These are phyloP conservation scores for Fusarium xyrophilum DNA, from an alignment of 2,329 filamentous ascomycete species.

Conservation along the genomic window DNA sequence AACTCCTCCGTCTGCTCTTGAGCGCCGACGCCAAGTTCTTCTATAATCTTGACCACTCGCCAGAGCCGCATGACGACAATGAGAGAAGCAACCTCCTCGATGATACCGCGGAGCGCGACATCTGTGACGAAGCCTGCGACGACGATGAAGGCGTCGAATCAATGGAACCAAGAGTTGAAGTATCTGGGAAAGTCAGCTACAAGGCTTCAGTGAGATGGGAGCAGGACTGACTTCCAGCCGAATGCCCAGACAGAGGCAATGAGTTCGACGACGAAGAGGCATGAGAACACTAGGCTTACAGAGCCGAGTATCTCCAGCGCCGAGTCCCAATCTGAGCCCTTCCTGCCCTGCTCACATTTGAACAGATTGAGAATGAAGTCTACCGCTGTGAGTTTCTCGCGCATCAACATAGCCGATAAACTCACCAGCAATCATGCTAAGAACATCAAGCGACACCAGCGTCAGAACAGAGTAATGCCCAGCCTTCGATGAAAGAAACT, in stretches of 20 bases:
- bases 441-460: conserved; percentile 10
- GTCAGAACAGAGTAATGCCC: conserved; percentile 6
- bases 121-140: conserved; percentile 8
- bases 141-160: conserved; percentile 8
- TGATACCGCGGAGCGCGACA: neutral
- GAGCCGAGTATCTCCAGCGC: neutral
- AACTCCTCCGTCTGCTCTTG: conserved; percentile 10
- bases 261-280: conserved; percentile 1
- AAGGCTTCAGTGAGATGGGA: fast-evolving
- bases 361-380: conserved; percentile 12
- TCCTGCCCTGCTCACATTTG: neutral
- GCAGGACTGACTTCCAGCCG: neutral
- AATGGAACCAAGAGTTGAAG: conserved; percentile 17
- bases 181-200: neutral
- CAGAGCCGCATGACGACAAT: conserved; percentile 19
- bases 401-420: fast-evolving
- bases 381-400: fast-evolving
- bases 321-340: neutral
- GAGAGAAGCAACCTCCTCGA: conserved; percentile 11
- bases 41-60: conserved; percentile 14
- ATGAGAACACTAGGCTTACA: neutral
- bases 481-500: neutral
- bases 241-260: conserved; percentile 10
- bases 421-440: conserved; percentile 17
- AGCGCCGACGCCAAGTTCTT: conserved; percentile 1